Evolutionary conservation across 805 yeast genomes (phyloP).

Genomic region (Lipomyces spencermartinsiae): DNA sequence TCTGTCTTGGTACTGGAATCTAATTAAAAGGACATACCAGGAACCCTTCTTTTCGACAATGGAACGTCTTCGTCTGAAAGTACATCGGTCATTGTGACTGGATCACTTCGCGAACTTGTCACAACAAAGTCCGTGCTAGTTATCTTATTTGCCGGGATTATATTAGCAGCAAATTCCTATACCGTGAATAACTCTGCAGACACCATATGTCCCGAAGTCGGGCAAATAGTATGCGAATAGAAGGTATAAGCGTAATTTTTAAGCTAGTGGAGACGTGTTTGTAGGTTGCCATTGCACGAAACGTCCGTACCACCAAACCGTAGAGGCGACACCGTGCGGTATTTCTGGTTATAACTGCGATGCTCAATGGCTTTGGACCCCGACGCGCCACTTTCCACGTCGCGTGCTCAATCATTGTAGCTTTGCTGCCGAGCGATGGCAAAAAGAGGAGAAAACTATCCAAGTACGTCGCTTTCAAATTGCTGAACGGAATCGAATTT

Average conservation of each 20-base stretch:
- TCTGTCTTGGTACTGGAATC: background rate
- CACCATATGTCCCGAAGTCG: background rate
- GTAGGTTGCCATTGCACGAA: background rate
- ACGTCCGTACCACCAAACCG: background rate
- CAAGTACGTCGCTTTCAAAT: background rate
- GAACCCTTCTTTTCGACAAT: conserved; percentile 20
- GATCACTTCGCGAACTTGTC: background rate
- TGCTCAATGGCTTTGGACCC: background rate
- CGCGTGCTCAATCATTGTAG: too few relatives aligned
- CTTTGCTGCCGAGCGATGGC: too few relatives aligned
- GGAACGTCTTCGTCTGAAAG: conserved; percentile 33
- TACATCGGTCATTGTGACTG: conserved; percentile 9
- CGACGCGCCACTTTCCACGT: background rate
- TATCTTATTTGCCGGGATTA: background rate
- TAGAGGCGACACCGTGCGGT: background rate
- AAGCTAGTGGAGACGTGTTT: too few relatives aligned
- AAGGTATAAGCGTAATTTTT: too few relatives aligned
- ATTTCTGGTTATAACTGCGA: background rate
- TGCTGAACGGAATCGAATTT: background rate
- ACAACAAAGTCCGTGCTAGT: background rate
- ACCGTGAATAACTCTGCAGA: background rate
- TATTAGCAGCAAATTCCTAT: background rate
- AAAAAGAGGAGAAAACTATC: too few relatives aligned
- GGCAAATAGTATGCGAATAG: background rate
- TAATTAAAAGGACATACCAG: conserved; percentile 11